phyloP scores from a whole-genome alignment of 1,139 yeast genomes.

The Pichia kudriavzevii region DNA sequence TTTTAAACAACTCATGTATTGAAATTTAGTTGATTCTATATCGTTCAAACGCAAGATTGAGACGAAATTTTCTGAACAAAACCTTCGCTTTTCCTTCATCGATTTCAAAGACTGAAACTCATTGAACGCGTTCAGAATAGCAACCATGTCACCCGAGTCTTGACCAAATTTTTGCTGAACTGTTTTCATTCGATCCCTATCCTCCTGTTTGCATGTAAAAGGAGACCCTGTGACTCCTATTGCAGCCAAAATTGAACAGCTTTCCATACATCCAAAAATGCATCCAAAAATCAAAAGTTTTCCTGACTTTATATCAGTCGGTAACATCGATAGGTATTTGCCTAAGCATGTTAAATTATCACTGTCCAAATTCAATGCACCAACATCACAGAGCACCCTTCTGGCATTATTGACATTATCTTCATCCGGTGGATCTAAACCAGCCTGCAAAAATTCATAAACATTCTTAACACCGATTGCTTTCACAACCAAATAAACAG shows the following conservation, averaged over 20 bases:
- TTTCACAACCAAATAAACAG: constrained; percentile 73
- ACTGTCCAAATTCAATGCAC: constrained; percentile 46
- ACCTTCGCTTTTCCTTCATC: constrained; percentile 34
- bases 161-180: constrained; percentile 38
- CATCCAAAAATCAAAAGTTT: constrained; percentile 74
- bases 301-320: constrained; percentile 82
- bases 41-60: constrained; percentile 65
- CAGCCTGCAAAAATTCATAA: constrained; percentile 57
- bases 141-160: constrained; percentile 66
- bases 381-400: constrained; percentile 55
- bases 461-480: constrained; percentile 82
- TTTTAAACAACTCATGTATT: constrained; percentile 56
- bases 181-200: constrained; percentile 54
- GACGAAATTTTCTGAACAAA: constrained; percentile 53
- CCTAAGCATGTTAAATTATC: constrained; percentile 72
- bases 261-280: constrained; percentile 75
- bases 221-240: constrained; percentile 69
- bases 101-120: constrained; percentile 37
- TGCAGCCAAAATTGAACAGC: constrained; percentile 69
- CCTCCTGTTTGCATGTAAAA: constrained; percentile 52
- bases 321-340: constrained; percentile 69
- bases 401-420: constrained; percentile 57
- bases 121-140: constrained; percentile 49
- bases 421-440: constrained; percentile 73
- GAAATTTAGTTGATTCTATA: constrained; percentile 60